These are phyloP conservation scores for Trypethelium eluteriae DNA, from an alignment of 495 filamentous ascomycete genomes.

Conservation along the genomic window DNA sequence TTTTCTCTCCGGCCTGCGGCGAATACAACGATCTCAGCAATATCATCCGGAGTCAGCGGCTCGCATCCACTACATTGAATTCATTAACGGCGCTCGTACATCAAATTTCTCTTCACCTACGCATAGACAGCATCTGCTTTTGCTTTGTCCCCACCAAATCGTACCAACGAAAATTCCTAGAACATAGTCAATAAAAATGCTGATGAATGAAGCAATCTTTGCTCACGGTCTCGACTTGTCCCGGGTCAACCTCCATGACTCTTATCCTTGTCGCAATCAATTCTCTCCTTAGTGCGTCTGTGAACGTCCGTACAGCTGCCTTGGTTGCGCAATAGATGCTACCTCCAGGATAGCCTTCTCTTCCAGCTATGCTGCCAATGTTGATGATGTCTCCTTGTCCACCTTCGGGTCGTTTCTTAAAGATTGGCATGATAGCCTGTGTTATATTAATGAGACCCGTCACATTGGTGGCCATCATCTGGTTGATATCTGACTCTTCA, in stretches of 20 bases:
- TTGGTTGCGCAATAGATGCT: slow-evolving; percentile 97
- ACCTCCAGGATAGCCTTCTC: slow-evolving; percentile 82
- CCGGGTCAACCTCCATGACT: slow-evolving; percentile 88
- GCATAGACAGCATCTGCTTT: slow-evolving; percentile 96
- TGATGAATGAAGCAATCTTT: not conserved
- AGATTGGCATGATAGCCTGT: slow-evolving; percentile 78
- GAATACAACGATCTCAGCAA: slow-evolving; percentile 92
- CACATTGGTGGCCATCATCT: slow-evolving; percentile 91
- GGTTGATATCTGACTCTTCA: slow-evolving; percentile 67
- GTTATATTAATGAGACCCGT: slow-evolving; percentile 96
- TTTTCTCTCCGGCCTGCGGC: slow-evolving; percentile 83
- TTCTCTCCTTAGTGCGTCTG: slow-evolving; percentile 81
- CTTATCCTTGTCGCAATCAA: slow-evolving; percentile 78
- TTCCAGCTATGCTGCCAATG: slow-evolving; percentile 88
- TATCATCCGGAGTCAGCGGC: slow-evolving; percentile 89
- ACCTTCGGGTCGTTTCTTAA: slow-evolving; percentile 68
- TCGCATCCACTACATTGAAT: slow-evolving; percentile 57
- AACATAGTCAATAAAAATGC: slow-evolving; percentile 25
- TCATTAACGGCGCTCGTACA: slow-evolving; percentile 16
- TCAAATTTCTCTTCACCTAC: slow-evolving; percentile 44
- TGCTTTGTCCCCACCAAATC: slow-evolving; percentile 83
- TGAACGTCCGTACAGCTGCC: slow-evolving; percentile 84
- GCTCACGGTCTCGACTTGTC: slow-evolving; percentile 87
- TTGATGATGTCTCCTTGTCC: slow-evolving; percentile 93
- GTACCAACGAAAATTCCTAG: slow-evolving; percentile 82